Evolutionary conservation across 768 basidiomycete species (phyloP), one percentile per base, ranked within the genome.

Genomic region (Auricularia cornea): DNA sequence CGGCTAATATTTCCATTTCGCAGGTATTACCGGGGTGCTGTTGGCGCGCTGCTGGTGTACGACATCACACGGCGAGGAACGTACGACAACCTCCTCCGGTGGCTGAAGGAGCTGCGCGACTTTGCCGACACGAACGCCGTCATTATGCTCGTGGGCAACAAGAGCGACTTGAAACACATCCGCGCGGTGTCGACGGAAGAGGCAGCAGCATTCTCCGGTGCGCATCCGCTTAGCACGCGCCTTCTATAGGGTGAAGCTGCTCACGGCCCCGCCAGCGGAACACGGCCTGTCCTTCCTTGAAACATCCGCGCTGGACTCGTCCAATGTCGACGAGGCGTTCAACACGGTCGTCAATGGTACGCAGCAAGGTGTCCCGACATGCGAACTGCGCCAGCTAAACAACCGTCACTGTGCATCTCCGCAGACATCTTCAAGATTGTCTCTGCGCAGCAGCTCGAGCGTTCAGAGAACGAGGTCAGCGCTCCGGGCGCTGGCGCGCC

Each of bases 261-360:
- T 61, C 41, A 60, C 40, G 65, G 56, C 3, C 11, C 57, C 54
- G 60, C 28, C 70, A 93, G 93, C 90, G 69, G 94, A 96, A 78
- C 94, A 95, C 71, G 87, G 87, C 26, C 76, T 98, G 69, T 92
- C 89, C 62, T 96, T 96, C 82, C 96, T 99, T 68, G 96, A 99
- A 82, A 99, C 96, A 65, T 99, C 96, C 72, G 96, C 96, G 79
- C 87, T 98, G 84, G 97, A 99, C 86, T 93, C 96, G 70, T 95
- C 94, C 60, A 97, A 98, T 78, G 95, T 99, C 77, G 96, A 98
- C 78, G 78, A 84, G 63, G 97, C 96, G 60, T 99, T 99, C 87
- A 94, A 98, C 75, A 94, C 86, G 63, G 98, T 98, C 72, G 82
- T 99, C 66, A 87, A 90, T 54, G 94, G 94, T 93, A 59, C 60